These are phyloP conservation scores for Kockiozyma suomiensis DNA, from an alignment of 805 yeast genomes.

Conservation along the genomic window DNA sequence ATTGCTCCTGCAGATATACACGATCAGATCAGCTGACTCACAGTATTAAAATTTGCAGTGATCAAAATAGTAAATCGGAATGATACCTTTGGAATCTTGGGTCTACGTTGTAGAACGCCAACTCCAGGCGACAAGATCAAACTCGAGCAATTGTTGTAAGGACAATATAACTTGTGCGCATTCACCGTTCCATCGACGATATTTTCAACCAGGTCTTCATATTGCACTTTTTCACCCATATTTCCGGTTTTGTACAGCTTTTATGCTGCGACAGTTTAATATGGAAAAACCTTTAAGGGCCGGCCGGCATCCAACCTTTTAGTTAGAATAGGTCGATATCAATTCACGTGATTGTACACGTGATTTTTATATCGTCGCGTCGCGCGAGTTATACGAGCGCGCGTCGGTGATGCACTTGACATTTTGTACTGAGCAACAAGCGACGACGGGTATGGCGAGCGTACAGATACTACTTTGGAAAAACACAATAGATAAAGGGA, in stretches of 20 bases:
- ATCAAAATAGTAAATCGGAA: too few species aligned
- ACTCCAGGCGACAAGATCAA: conserved; percentile 26
- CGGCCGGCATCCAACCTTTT: too few species aligned
- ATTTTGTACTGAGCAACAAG: too few species aligned
- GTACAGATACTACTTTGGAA: neutral
- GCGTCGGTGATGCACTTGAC: too few species aligned
- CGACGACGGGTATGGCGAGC: too few species aligned
- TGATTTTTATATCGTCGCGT: too few species aligned
- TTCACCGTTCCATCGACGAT: conserved; percentile 19
- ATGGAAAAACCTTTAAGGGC: too few species aligned
- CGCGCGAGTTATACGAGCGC: too few species aligned
- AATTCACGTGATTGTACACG: too few species aligned
- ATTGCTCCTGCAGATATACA: neutral
- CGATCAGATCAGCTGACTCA: neutral
- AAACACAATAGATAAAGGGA: neutral
- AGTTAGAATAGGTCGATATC: too few species aligned
- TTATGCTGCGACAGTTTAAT: too few species aligned
- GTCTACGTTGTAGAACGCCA: conserved; percentile 15
- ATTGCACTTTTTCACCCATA: conserved; percentile 1
- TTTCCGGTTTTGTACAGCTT: too few species aligned
- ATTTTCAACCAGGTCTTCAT: neutral
- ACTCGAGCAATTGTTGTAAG: conserved; percentile 18
- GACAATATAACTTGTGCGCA: conserved; percentile 24
- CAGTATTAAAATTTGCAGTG: neutral
- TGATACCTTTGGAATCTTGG: conserved; percentile 17